Evolutionary conservation across 2,329 filamentous ascomycete genomes (phyloP).

Genomic region (Penicillium sumatraense): DNA sequence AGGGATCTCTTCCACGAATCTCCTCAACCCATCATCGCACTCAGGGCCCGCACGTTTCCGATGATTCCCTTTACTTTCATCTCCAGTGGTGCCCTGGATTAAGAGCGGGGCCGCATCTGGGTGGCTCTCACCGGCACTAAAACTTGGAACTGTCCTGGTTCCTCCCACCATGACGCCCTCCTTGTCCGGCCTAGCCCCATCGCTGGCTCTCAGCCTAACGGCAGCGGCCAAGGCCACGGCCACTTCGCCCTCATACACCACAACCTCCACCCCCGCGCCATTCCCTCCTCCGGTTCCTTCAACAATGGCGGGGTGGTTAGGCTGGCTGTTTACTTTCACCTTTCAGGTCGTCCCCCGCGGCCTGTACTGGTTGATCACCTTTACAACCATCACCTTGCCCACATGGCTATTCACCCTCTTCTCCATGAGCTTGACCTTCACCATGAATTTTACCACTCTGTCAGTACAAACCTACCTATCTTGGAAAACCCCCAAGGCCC

Average conservation of each 20-base stretch:
- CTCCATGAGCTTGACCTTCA: conserved; percentile 92
- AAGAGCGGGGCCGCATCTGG: conserved; percentile 17
- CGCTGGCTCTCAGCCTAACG: conserved; percentile 25
- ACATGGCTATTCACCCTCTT: conserved; percentile 88
- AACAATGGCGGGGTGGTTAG: conserved; percentile 50
- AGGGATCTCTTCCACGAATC: not conserved
- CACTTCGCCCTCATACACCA: conserved; percentile 18
- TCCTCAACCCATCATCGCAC: conserved; percentile 23
- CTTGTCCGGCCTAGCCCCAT: conserved; percentile 19
- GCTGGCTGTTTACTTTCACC: conserved; percentile 54
- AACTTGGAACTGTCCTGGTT: not conserved
- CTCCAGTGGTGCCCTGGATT: conserved; percentile 6
- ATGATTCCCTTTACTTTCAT: conserved; percentile 6
- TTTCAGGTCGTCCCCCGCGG: conserved; percentile 61
- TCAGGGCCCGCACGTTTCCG: conserved; percentile 25
- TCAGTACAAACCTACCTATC: conserved; percentile 55
- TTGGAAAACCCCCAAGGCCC: too few relatives aligned
- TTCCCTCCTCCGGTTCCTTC: conserved; percentile 36
- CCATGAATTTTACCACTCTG: conserved; percentile 97
- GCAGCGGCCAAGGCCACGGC: conserved; percentile 16
- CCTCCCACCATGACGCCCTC: conserved; percentile 1
- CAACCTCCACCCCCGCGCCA: conserved; percentile 30
- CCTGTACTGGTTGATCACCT: conserved; percentile 79
- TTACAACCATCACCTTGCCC: conserved; percentile 85
- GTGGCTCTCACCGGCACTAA: not conserved